Percentiles rank a stretch among this genome's conserved stretches.
Conservation (phyloP, 768 basidiomycete species). For the Thelephora ganbajun region DNA sequence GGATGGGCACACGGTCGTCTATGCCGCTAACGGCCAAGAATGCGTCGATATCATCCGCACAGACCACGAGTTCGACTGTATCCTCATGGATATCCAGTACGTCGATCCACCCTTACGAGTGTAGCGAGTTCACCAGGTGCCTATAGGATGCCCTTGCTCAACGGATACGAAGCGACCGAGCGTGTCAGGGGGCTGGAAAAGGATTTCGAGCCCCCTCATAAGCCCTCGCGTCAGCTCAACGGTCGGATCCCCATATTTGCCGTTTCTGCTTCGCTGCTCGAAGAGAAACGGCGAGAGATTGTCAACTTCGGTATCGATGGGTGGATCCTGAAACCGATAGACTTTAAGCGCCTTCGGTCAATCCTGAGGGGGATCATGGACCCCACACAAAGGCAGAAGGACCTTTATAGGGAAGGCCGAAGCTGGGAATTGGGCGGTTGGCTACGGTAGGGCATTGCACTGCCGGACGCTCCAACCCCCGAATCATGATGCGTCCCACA, state of each 20-base stretch:
- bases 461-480: too few relatives aligned
- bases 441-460: slow-evolving; percentile 17
- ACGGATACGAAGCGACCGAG: slow-evolving; percentile 56
- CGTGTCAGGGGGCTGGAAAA: slow-evolving; percentile 52
- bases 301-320: slow-evolving; percentile 52
- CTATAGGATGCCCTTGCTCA: slow-evolving; percentile 63
- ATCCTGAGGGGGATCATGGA: slow-evolving; percentile 51
- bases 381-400: slow-evolving; percentile 29
- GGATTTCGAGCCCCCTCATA: slow-evolving; percentile 9
- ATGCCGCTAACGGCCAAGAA: slow-evolving; percentile 66
- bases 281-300: slow-evolving; percentile 41
- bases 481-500: too few relatives aligned
- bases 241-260: slow-evolving; percentile 70
- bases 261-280: slow-evolving; percentile 60
- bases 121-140: background rate
- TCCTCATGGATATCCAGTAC: slow-evolving; percentile 79
- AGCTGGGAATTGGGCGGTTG: slow-evolving; percentile 57
- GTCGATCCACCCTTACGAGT: slow-evolving; percentile 11
- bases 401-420: slow-evolving; percentile 37
- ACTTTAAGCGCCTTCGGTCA: slow-evolving; percentile 49
- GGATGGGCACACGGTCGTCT: slow-evolving; percentile 52
- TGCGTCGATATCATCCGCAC: slow-evolving; percentile 42
- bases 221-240: slow-evolving; percentile 35
- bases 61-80: slow-evolving; percentile 52
- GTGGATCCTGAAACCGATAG: slow-evolving; percentile 76